Evolutionary conservation across 31 red algal species (phyloP).

Genomic region (Bonnemaisonia californica): DNA sequence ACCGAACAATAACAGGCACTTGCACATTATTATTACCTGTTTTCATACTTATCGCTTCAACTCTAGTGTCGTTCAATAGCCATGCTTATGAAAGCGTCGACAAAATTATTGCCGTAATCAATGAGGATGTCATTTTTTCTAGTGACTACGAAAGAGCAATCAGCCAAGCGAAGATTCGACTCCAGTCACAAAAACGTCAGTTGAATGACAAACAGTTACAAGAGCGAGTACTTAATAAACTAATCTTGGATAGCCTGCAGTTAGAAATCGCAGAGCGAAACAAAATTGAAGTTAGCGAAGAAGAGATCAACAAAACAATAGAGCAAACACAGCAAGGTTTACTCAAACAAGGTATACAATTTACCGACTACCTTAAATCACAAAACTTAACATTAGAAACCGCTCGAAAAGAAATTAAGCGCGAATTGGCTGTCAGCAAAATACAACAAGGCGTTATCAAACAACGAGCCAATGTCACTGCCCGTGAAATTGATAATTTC

Average conservation of each 20-base stretch:
- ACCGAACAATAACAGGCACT: too few species aligned
- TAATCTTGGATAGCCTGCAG: neutral
- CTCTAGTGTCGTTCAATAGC: too few species aligned
- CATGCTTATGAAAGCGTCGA: too few species aligned
- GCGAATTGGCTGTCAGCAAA: neutral
- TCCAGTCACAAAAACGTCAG: too few species aligned
- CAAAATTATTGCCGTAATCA: too few species aligned
- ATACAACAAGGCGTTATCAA: neutral
- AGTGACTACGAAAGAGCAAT: too few species aligned
- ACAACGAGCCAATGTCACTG: neutral
- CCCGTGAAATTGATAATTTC: neutral
- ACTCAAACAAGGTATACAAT: neutral
- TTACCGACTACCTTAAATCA: too few species aligned
- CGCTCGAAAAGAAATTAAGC: neutral
- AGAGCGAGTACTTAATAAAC: neutral
- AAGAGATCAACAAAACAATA: neutral
- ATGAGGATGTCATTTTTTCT: too few species aligned
- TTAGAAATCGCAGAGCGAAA: neutral
- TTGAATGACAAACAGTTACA: neutral
- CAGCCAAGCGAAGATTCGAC: too few species aligned
- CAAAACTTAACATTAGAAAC: too few species aligned
- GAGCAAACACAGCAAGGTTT: neutral
- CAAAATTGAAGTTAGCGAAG: neutral
- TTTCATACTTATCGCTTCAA: too few species aligned
- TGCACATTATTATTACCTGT: too few species aligned